Percentiles rank a stretch among this genome's conserved stretches.
These are phyloP conservation scores for Rhipidocladum racemiflorum DNA, from an alignment of 176 grass and related monocot species.

Conservation along the genomic window DNA sequence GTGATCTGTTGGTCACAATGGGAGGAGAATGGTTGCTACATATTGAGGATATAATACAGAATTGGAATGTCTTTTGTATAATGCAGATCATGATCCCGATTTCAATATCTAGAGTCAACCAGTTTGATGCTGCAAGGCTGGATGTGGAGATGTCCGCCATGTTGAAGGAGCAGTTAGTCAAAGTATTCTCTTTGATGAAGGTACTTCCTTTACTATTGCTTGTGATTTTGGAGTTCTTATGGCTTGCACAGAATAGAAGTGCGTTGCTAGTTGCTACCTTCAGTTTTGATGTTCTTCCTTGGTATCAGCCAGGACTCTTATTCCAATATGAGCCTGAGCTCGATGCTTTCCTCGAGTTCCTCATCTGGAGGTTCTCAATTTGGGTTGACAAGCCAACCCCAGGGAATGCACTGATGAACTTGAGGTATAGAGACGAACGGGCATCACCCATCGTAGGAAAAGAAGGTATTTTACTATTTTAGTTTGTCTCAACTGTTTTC, in stretches of 20 bases:
- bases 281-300: slow-evolving; percentile 43
- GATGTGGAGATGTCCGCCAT: slow-evolving; percentile 97
- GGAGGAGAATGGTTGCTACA: neutral
- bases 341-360: slow-evolving; percentile 94
- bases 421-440: slow-evolving; percentile 88
- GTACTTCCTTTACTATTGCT: slow-evolving; percentile 43
- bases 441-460: slow-evolving; percentile 57
- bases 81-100: slow-evolving; percentile 61
- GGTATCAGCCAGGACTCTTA: slow-evolving; percentile 82
- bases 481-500: neutral
- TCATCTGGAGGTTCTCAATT: slow-evolving; percentile 99
- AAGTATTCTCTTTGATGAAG: slow-evolving; percentile 96
- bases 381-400: slow-evolving; percentile 99
- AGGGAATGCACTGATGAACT: slow-evolving; percentile 91
- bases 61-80: neutral
- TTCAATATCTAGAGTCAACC: slow-evolving; percentile 87
- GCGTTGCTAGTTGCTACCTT: neutral
- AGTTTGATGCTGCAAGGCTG: slow-evolving; percentile 86
- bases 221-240: neutral
- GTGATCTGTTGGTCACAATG: neutral
- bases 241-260: neutral
- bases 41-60: neutral
- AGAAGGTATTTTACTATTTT: slow-evolving; percentile 50
- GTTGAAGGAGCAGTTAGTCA: slow-evolving; percentile 93
- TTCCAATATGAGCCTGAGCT: slow-evolving; percentile 97